These are phyloP conservation scores for Cytospora paraplurivora DNA, from an alignment of 2,329 filamentous ascomycete species.

Conservation along the genomic window DNA sequence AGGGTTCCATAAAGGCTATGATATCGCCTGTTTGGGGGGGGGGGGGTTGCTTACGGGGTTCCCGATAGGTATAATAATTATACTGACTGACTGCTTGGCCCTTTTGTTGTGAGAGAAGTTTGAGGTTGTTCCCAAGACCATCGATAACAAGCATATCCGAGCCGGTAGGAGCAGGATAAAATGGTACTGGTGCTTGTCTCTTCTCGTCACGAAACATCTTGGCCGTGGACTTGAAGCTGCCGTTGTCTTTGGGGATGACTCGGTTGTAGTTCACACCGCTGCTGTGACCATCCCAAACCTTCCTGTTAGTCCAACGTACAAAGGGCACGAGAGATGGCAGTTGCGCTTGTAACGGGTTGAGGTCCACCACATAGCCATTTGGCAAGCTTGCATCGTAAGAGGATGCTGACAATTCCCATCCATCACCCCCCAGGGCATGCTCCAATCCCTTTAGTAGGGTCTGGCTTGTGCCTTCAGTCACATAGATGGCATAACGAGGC, in stretches of 20 bases:
- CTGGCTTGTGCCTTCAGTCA: constrained; percentile 1
- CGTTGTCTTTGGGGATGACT: no score
- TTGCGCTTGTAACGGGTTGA: constrained; percentile 20
- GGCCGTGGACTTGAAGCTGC: no score
- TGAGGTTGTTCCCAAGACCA: not conserved
- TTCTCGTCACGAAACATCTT: not conserved
- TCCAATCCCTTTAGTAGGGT: constrained; percentile 4
- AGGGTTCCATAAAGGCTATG: no score
- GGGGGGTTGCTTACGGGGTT: not conserved
- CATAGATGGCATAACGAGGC: constrained; percentile 14
- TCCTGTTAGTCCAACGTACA: not conserved
- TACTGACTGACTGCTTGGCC: not conserved
- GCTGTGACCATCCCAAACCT: constrained; percentile 12
- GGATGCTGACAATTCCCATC: constrained; percentile 9
- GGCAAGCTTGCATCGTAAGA: not conserved
- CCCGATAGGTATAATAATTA: constrained; percentile 14
- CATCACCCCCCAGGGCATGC: not conserved
- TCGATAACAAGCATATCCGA: not conserved
- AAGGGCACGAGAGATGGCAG: constrained; percentile 18
- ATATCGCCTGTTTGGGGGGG: no score
- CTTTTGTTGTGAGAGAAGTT: constrained; percentile 22
- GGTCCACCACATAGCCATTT: constrained; percentile 16
- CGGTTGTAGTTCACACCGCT: no score
- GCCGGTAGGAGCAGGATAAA: not conserved
- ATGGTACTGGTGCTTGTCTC: not conserved